These are phyloP conservation scores for Phytopythium delawarense DNA, from an alignment of 352 stramenopile genomes.

Conservation along the genomic window DNA sequence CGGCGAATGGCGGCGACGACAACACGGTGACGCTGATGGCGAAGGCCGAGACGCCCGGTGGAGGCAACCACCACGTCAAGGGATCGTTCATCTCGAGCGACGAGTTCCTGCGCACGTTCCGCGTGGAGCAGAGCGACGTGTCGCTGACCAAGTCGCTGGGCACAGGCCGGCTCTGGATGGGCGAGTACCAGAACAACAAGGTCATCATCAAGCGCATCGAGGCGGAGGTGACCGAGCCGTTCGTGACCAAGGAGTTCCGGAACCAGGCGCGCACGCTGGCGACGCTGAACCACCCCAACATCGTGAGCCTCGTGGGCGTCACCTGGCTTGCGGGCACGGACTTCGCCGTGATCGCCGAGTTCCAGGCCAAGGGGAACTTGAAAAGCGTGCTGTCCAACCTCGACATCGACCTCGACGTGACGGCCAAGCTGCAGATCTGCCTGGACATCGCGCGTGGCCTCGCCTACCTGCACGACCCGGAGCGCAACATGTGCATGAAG, in stretches of 20 bases:
- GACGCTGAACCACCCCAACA: conserved; percentile 54
- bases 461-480: conserved; percentile 51
- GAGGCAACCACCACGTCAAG: conserved; percentile 18
- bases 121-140: conserved; percentile 52
- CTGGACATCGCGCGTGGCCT: conserved; percentile 59
- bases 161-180: conserved; percentile 45
- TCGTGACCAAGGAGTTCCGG: conserved; percentile 61
- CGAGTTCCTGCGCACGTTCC: conserved; percentile 48
- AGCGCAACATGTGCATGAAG: conserved; percentile 43
- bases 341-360: conserved; percentile 71
- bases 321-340: conserved; percentile 74
- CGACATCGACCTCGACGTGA: conserved; percentile 48
- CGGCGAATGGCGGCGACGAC: conserved; percentile 13
- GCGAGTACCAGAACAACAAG: conserved; percentile 48
- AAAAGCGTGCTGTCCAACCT: conserved; percentile 50
- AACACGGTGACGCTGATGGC: conserved; percentile 42
- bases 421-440: conserved; percentile 60
- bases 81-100: conserved; percentile 67
- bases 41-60: conserved; percentile 31
- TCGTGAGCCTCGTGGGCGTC: conserved; percentile 61
- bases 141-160: conserved; percentile 49
- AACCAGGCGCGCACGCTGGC: conserved; percentile 44
- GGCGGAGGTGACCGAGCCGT: conserved; percentile 50
- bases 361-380: conserved; percentile 69
- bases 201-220: conserved; percentile 75